Evolutionary conservation across 768 basidiomycete genomes (phyloP).

Genomic region (Tricholoma matsutake): DNA sequence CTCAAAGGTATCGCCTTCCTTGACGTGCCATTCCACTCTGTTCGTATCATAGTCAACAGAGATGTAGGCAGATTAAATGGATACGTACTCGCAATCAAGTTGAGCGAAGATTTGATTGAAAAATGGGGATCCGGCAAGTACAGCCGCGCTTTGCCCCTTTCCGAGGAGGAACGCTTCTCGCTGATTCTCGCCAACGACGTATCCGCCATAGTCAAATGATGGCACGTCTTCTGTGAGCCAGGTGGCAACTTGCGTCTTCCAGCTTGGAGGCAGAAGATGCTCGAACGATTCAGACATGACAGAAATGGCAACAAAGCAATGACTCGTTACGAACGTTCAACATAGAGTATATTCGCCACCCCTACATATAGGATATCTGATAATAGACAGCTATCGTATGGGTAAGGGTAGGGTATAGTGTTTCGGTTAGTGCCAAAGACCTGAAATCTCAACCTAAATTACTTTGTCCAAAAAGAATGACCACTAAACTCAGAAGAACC

Average conservation of each 20-base stretch:
- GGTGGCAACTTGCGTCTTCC: slow-evolving; percentile 73
- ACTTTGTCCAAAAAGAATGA: background rate
- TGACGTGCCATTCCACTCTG: slow-evolving; percentile 92
- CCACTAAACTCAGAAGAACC: background rate
- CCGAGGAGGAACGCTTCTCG: slow-evolving; percentile 88
- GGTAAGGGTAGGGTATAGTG: background rate
- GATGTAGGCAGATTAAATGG: background rate
- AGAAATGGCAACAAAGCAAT: background rate
- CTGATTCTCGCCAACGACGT: slow-evolving; percentile 87
- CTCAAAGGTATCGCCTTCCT: slow-evolving; percentile 79
- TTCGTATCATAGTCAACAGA: background rate
- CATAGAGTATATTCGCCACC: background rate
- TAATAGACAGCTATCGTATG: background rate
- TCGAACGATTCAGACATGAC: slow-evolving; percentile 39
- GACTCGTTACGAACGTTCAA: background rate
- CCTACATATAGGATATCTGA: background rate
- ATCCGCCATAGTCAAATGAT: slow-evolving; percentile 95
- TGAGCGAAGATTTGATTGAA: slow-evolving; percentile 90
- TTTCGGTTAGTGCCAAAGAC: background rate
- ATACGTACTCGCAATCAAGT: slow-evolving; percentile 83
- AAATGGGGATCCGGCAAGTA: slow-evolving; percentile 94
- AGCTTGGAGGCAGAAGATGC: slow-evolving; percentile 89
- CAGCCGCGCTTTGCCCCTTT: slow-evolving; percentile 74
- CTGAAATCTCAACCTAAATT: background rate
- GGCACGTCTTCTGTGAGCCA: slow-evolving; percentile 96